Conservation (phyloP, 305 asterid species). For the Fraxinus greggii region DNA sequence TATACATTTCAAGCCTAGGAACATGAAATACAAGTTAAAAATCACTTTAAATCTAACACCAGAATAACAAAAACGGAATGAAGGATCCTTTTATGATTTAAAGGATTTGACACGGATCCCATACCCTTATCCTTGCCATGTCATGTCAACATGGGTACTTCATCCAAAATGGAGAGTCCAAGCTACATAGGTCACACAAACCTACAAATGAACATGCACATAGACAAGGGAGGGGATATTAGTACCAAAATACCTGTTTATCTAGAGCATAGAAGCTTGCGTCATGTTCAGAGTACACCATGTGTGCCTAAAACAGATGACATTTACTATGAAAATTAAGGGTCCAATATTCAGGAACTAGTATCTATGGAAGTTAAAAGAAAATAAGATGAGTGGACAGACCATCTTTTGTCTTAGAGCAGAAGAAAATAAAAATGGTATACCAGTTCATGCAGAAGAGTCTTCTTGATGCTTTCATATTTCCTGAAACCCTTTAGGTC, state of each 20-base stretch:
- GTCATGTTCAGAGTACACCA: constrained; percentile 89
- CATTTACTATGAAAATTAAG: constrained; percentile 5
- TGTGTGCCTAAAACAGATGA: constrained; percentile 68
- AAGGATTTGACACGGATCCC: neutral
- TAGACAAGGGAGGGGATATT: neutral
- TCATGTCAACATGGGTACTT: neutral
- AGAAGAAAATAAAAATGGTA: constrained; percentile 18
- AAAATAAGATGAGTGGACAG: neutral
- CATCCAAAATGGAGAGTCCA: neutral
- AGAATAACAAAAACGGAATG: neutral
- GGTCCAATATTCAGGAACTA: neutral
- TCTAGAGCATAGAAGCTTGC: constrained; percentile 70
- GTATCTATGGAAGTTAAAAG: neutral
- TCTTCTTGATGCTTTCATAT: constrained; percentile 76
- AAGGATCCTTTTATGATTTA: neutral
- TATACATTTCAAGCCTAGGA: neutral
- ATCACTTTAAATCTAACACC: neutral
- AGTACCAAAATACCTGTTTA: constrained; percentile 55
- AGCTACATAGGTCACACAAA: neutral
- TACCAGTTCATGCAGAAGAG: constrained; percentile 93
- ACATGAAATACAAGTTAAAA: neutral
- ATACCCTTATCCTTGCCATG: neutral
- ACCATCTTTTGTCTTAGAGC: neutral
- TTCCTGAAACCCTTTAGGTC: constrained; percentile 97
- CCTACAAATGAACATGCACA: neutral